Base-by-base conservation (phyloP, 805 yeast genomes). In the Metschnikowia lachancei region DNA sequence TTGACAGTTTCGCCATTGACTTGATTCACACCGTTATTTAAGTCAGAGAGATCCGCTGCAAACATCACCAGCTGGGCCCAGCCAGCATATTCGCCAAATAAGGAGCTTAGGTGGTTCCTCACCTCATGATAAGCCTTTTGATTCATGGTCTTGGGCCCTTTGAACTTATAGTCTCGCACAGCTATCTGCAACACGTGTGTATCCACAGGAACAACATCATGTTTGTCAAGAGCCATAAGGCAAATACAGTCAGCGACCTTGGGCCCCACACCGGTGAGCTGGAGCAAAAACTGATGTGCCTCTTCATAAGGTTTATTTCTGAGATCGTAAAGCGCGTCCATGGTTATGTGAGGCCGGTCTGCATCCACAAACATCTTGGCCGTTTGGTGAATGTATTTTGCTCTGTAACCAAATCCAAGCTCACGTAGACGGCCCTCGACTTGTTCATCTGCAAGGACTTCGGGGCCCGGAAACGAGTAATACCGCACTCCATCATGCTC, bases 41-140 rank as follows among this genome's bases (percentile, higher is more conserved):
- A 72, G 49, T 86, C 90, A 41, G 68, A 66, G 45, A 91, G 73
- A 59, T 90, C 97, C 5, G 90, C 87, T 0, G 97, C 85, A 65
- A 91, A 91, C 47, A 91, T 71, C 10, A 92, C 89, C n/a, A 92
- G 85, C 59, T 92, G 99, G 0, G 98, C 98, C 99, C 99, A 94
- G 0, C 99, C 99, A 1, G 99, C 97, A 61, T 85, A 86, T 1
- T 78, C 78, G 0, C 97, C 97, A 92, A 97, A 94, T 36, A 82
- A 67, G 0, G 74, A 72, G 37, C 76, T 72, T 61, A 92, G 83
- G 60, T 75, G 78, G 8, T 60, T 58, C 36, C 89, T 73, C 6
- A 89, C 84, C 18, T 74, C 70, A 33, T 69, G 76, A 60, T 85
- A 84, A 4, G 75, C 64, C 24, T 66, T 73, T 41, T 74, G 74